Evolutionary conservation across 1,284 basidiomycete species (phyloP), one percentile per base, ranked within the genome.

Genomic region (Rhodotorula mucilaginosa): DNA sequence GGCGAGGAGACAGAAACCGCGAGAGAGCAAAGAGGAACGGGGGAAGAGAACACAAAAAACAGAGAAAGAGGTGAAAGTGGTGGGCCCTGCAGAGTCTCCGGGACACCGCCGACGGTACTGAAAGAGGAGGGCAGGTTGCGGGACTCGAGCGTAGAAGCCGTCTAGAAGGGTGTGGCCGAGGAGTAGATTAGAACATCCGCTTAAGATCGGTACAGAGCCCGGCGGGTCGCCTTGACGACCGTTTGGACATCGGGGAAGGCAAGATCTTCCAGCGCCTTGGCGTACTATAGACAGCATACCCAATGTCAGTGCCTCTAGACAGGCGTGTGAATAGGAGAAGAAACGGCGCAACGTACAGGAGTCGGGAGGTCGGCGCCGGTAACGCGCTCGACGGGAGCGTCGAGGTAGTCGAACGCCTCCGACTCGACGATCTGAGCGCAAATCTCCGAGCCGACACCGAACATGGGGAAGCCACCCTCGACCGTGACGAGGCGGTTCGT

Each of bases 391-490:
- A 97, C 92, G 39, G 96, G 92, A 34, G 96, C 95, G 84, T 99
- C 97, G 62, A 98, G 89, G 84, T 92, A 96, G 84, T 97, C 93
- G 80, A 95, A 97, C 10, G 68, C 74, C 69, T 75, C 77, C 56
- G 46, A 66, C 70, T 73, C 78, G 71, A 73, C 86, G 79, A 97
- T 91, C 83, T 96, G 93, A 21, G 96, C 95, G 78, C 92, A 93
- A 79, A 99, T 97, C 84, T 99, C 97, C 79, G 92, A 94, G 75
- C 96, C 96, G 68, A 99, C 94, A 84, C 97, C 93, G 82, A 98
- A 99, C 62, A 88, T 90, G 61, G 97, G 97, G 92, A 97, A 99
- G 66, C 97, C 97, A 83, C 94, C 94, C 84, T 99, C 97, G 71
- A 95, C 94, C 68, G 92, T 93, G 71, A 99, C 86, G 73, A 99